Conservation (phyloP, 2,329 filamentous ascomycete genomes). For the Orbilia javanica region DNA sequence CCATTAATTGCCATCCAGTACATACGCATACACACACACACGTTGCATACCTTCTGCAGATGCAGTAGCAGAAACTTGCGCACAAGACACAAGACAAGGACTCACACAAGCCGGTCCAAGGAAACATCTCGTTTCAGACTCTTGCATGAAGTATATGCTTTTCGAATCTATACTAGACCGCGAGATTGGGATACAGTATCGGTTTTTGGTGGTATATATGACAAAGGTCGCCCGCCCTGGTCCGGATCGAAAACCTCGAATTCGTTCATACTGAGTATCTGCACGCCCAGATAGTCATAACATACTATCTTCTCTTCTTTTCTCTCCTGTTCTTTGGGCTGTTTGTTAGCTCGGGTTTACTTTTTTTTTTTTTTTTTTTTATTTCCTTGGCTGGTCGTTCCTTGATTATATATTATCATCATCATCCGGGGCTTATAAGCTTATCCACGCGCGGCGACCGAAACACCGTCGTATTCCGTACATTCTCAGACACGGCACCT, state of each 20-base stretch:
- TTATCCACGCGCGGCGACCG: constrained; percentile 31
- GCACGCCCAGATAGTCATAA: constrained; percentile 1
- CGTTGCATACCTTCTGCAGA: constrained; percentile 6
- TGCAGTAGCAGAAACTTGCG: constrained; percentile 3
- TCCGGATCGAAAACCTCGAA: constrained; percentile 31
- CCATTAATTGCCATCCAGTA: neutral
- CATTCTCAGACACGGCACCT: neutral
- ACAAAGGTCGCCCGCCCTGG: constrained; percentile 42
- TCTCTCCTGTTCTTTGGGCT: neutral
- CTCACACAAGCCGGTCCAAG: neutral
- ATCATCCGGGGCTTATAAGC: too few species aligned
- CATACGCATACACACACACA: neutral
- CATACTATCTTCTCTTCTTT: neutral
- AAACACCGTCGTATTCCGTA: constrained; percentile 27
- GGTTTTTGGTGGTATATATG: constrained; percentile 38
- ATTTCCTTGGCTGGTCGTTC: neutral
- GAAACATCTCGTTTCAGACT: constrained; percentile 28
- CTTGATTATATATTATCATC: neutral
- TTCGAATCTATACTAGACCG: neutral
- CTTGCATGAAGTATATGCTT: constrained; percentile 11
- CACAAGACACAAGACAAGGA: constrained; percentile 11
- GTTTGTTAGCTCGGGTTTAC: neutral
- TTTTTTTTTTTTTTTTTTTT: too few species aligned
- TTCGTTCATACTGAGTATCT: constrained; percentile 3
- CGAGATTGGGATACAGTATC: neutral